A percentile compares a stretch with the other conserved stretches of the same genome.
Conservation (phyloP, 306 rosid genomes). For the Trichosanthes cucumerina region DNA sequence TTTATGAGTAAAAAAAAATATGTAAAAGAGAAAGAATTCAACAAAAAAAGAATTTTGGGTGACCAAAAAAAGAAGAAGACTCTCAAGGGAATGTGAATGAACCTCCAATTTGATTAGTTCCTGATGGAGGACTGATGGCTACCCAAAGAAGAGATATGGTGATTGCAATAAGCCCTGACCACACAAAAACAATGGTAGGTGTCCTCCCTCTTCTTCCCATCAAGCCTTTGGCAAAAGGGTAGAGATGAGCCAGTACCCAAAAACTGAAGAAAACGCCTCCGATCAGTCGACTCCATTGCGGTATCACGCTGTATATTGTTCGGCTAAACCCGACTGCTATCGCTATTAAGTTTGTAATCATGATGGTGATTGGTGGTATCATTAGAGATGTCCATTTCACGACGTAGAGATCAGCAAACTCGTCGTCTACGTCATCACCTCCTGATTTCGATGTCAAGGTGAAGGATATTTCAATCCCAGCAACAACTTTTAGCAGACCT, state of each 20-base stretch:
- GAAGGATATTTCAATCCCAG: slow-evolving; percentile 93
- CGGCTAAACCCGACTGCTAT: slow-evolving; percentile 89
- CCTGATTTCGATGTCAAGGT: slow-evolving; percentile 79
- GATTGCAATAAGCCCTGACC: slow-evolving; percentile 92
- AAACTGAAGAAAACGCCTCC: slow-evolving; percentile 99
- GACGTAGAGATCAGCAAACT: slow-evolving; percentile 71
- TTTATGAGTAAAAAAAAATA: background rate
- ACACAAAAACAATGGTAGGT: slow-evolving; percentile 94
- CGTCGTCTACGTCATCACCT: slow-evolving; percentile 78
- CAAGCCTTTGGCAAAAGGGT: slow-evolving; percentile 89
- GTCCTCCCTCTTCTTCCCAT: slow-evolving; percentile 96
- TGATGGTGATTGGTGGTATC: slow-evolving; percentile 89
- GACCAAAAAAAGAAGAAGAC: background rate
- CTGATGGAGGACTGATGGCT: slow-evolving; percentile 53
- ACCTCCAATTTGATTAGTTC: slow-evolving; percentile 66
- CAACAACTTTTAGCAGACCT: slow-evolving; percentile 77
- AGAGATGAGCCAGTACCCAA: slow-evolving; percentile 90
- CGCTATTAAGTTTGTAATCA: slow-evolving; percentile 80
- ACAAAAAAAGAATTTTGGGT: background rate
- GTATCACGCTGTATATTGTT: slow-evolving; percentile 76
- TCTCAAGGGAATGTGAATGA: slow-evolving; percentile 67
- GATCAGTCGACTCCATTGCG: slow-evolving; percentile 77
- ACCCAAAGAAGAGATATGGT: slow-evolving; percentile 60
- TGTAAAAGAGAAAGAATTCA: background rate
- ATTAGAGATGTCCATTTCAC: slow-evolving; percentile 87